Evolutionary conservation across 1,139 yeast genomes (phyloP).

Genomic region (Pichia kudriavzevii): DNA sequence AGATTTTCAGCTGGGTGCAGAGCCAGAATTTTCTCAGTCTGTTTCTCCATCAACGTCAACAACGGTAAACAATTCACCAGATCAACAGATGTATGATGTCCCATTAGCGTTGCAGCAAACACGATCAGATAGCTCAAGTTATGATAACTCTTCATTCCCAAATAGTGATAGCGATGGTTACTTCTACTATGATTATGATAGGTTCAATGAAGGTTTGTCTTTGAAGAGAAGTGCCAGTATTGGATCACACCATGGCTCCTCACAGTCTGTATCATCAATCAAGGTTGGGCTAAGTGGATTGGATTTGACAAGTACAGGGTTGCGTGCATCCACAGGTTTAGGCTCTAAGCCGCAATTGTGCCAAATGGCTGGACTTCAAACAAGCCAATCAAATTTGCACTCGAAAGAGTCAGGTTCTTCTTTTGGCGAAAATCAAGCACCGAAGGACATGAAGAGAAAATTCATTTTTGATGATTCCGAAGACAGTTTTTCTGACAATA

Average conservation of each 20-base stretch:
- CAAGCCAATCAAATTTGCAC: no score
- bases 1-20: constrained; percentile 22
- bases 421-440: no score
- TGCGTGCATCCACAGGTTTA: constrained; percentile 22
- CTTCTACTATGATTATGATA: neutral
- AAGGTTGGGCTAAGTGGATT: constrained; percentile 27
- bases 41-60: no score
- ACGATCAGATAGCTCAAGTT: no score
- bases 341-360: constrained; percentile 26
- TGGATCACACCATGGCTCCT: constrained; percentile 10
- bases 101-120: constrained; percentile 27
- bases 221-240: constrained; percentile 19
- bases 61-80: neutral
- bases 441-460: constrained; percentile 14
- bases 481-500: no score
- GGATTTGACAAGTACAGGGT: constrained; percentile 23
- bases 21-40: neutral
- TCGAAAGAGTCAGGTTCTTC: no score
- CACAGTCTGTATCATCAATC: constrained; percentile 20
- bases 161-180: neutral
- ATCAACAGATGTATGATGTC: constrained; percentile 27
- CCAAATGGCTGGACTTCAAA: constrained; percentile 17
- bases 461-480: constrained; percentile 17
- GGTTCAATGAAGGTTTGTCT: neutral
- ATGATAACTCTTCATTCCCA: no score